Evolutionary conservation across 1,284 basidiomycete species (phyloP).

Genomic region (Ustilago esculenta): DNA sequence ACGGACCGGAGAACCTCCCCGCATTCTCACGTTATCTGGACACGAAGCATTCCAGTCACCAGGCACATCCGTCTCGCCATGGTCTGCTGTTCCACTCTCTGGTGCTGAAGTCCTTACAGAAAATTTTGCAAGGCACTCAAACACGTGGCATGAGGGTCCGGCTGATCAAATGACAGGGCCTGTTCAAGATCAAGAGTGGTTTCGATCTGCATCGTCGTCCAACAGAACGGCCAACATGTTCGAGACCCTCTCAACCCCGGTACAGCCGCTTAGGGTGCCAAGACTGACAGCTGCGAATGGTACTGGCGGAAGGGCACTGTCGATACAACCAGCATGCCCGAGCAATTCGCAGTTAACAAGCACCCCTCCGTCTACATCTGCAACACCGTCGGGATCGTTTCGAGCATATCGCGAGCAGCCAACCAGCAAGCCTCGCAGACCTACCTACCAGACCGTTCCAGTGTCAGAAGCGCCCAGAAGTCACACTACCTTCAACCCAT

Average conservation of each 20-base stretch:
- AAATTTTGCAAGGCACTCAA: no score
- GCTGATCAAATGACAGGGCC: no score
- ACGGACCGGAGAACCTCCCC: not conserved
- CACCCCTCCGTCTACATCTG: no score
- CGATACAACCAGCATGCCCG: no score
- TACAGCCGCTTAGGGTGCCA: no score
- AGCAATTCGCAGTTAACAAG: no score
- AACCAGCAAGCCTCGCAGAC: not conserved
- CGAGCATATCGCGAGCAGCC: slow-evolving; percentile 9
- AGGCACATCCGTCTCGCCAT: slow-evolving; percentile 13
- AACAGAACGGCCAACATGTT: slow-evolving; percentile 8
- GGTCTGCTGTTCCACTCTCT: not conserved
- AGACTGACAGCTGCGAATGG: no score
- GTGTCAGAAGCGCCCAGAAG: not conserved
- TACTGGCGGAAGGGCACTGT: no score
- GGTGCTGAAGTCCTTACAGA: no score
- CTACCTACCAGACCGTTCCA: not conserved
- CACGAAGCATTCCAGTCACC: slow-evolving; percentile 18
- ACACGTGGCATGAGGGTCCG: no score
- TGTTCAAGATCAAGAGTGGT: slow-evolving; percentile 8
- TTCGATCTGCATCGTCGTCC: slow-evolving; percentile 3
- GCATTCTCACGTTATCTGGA: slow-evolving; percentile 14
- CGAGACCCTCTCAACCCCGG: not conserved
- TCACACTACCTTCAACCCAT: not conserved
- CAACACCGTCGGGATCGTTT: not conserved